phyloP scores from a whole-genome alignment of 768 basidiomycete genomes.

The Rhizopogon sp. region DNA sequence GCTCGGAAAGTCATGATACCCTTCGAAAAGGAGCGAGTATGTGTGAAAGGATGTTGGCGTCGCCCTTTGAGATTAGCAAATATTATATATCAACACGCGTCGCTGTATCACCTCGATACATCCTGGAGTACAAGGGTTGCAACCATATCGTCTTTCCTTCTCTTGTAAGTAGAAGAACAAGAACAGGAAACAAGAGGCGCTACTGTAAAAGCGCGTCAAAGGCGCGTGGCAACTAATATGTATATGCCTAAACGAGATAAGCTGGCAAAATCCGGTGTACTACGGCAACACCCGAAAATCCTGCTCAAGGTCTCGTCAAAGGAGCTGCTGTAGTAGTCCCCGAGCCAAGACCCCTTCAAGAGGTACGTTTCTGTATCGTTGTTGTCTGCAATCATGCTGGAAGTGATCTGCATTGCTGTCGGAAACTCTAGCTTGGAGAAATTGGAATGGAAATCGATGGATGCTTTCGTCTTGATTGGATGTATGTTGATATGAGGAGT shows the following conservation, averaged over 20 bases:
- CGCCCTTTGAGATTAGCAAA: background rate
- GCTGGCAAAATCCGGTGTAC: constrained; percentile 7
- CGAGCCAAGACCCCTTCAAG: constrained; percentile 18
- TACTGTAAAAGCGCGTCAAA: too few relatives aligned
- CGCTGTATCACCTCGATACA: background rate
- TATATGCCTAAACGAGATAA: background rate
- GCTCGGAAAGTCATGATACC: constrained; percentile 22
- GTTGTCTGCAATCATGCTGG: background rate
- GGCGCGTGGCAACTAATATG: background rate
- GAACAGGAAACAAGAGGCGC: background rate
- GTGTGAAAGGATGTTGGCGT: background rate
- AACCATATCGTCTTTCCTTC: too few relatives aligned
- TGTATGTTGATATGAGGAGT: constrained; percentile 5
- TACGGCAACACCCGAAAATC: constrained; percentile 20
- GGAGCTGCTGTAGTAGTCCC: constrained; percentile 1
- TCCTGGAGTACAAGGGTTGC: background rate
- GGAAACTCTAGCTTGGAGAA: background rate
- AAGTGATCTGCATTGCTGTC: background rate
- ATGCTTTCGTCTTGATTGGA: constrained; percentile 10
- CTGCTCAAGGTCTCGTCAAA: background rate
- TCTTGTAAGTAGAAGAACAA: background rate
- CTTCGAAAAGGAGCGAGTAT: background rate
- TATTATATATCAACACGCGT: background rate
- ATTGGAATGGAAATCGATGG: constrained; percentile 1
- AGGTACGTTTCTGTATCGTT: constrained; percentile 21